phyloP scores from a whole-genome alignment of 345 rosid species.

The Melaleuca alternifolia region DNA sequence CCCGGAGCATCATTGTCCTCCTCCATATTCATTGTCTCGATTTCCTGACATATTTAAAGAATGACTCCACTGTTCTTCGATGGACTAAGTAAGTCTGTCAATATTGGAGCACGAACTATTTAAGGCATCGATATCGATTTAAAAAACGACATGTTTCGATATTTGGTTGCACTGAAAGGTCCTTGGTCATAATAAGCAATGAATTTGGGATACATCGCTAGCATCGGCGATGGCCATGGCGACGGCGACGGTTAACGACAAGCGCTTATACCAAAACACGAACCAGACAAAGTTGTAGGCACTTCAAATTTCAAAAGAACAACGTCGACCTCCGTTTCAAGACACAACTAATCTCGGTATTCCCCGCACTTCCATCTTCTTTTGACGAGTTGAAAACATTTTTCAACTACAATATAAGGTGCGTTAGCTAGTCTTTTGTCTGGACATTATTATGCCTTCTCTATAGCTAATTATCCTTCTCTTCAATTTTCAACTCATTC shows the following conservation, averaged over 20 bases:
- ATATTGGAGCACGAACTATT: not conserved
- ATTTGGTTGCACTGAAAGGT: not conserved
- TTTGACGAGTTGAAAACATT: not conserved
- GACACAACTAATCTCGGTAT: not conserved
- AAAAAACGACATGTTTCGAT: not conserved
- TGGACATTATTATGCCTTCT: not conserved
- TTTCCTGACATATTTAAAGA: not conserved
- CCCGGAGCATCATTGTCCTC: not conserved
- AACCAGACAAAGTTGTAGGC: not conserved
- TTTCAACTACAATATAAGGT: not conserved
- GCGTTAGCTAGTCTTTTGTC: not conserved
- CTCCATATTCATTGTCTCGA: fast-evolving
- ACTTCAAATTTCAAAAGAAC: not conserved
- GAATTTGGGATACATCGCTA: no score
- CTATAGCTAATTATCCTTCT: not conserved
- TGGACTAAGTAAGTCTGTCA: not conserved
- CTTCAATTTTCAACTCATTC: not conserved
- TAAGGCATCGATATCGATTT: not conserved
- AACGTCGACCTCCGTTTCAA: not conserved
- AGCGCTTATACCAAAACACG: not conserved
- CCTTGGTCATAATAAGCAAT: not conserved
- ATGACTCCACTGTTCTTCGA: not conserved
- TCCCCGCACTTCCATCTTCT: not conserved
- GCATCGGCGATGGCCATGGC: no score
- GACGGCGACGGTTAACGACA: not conserved